Percentiles rank a stretch among this genome's conserved stretches.
phyloP scores from a whole-genome alignment of 768 basidiomycete genomes.

The Mycena polygramma region DNA sequence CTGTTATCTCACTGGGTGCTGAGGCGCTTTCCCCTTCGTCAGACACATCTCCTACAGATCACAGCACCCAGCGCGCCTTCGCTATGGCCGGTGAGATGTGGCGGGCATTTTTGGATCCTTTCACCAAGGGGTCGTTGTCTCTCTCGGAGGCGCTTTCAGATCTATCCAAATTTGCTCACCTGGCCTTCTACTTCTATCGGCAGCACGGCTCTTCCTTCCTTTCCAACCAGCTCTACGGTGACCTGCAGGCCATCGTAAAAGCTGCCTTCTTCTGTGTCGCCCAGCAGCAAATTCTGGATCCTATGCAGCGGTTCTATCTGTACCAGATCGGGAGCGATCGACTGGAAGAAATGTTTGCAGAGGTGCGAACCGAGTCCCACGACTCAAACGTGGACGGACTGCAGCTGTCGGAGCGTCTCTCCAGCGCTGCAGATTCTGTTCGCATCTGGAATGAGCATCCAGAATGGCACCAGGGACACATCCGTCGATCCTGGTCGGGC shows the following conservation, averaged over 20 bases:
- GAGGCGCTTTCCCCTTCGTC: background rate
- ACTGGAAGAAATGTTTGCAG: conserved; percentile 11
- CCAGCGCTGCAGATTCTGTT: conserved; percentile 6
- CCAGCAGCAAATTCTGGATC: too few relatives aligned
- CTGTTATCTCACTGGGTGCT: background rate
- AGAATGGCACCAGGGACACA: conserved; percentile 20
- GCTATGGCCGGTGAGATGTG: conserved; percentile 16
- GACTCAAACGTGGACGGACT: conserved; percentile 13
- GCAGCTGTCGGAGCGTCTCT: conserved; percentile 14
- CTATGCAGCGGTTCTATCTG: background rate
- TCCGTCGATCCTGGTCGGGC: conserved; percentile 12
- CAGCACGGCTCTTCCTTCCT: conserved; percentile 9
- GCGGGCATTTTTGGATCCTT: background rate
- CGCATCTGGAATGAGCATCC: conserved; percentile 3
- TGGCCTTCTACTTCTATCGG: conserved; percentile 14
- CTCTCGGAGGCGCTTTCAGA: background rate
- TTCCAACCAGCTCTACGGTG: conserved; percentile 13
- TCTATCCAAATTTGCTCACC: conserved; percentile 6
- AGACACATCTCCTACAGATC: background rate
- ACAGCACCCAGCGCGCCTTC: background rate
- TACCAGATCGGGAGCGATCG: conserved; percentile 13
- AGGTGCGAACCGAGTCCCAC: conserved; percentile 22
- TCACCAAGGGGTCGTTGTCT: background rate
- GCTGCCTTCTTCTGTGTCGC: too few relatives aligned
- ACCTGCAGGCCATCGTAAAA: too few relatives aligned